phyloP scores from a whole-genome alignment of 768 basidiomycete species.

The Pleurotus eryngii region DNA sequence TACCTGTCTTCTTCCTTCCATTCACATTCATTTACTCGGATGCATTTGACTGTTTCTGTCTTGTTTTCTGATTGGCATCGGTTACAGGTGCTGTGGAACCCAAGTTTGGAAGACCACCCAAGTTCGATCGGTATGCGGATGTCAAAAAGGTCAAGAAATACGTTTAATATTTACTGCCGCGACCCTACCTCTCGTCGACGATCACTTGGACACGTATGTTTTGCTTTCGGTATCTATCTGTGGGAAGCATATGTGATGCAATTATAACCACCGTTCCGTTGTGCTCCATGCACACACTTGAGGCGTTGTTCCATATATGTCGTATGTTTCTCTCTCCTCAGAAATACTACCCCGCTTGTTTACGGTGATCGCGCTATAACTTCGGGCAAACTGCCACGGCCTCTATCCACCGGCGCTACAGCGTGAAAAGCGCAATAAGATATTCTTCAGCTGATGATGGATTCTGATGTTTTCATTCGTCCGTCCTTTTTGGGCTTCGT shows the following conservation, averaged over 20 bases:
- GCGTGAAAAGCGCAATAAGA: not conserved
- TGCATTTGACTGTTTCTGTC: constrained; percentile 8
- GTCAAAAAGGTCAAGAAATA: constrained; percentile 49
- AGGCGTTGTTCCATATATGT: constrained; percentile 1
- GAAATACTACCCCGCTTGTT: constrained; percentile 8
- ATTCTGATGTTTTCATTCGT: not conserved
- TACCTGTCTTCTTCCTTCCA: constrained; percentile 18
- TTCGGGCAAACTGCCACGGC: constrained; percentile 1
- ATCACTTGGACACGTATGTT: not conserved
- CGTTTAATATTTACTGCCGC: constrained; percentile 22
- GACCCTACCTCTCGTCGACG: not conserved
- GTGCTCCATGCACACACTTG: not conserved
- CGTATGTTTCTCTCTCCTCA: constrained; percentile 7
- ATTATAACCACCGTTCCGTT: not conserved
- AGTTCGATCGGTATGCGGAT: constrained; percentile 52
- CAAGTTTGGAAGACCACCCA: constrained; percentile 49
- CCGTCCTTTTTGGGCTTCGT: not conserved
- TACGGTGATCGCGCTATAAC: constrained; percentile 1
- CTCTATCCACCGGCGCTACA: not conserved
- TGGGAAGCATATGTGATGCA: not conserved
- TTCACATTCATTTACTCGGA: not conserved
- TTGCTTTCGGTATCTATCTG: constrained; percentile 2
- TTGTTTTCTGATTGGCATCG: constrained; percentile 10
- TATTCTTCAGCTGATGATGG: not conserved
- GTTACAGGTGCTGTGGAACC: constrained; percentile 46